Evolutionary conservation across 2,329 filamentous ascomycete species (phyloP).

Genomic region (Magnaporthales sp.): DNA sequence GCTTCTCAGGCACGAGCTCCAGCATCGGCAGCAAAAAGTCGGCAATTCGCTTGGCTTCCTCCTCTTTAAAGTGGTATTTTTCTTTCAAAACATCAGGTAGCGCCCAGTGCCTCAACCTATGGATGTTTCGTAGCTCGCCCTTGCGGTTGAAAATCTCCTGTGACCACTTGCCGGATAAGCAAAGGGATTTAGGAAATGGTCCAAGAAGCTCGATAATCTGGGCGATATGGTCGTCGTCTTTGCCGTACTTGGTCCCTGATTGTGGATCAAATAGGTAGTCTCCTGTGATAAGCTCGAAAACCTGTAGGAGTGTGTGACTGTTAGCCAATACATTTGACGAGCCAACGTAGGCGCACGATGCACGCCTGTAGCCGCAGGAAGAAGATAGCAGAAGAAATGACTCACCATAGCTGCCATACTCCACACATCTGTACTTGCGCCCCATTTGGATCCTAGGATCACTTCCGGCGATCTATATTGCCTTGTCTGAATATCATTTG

Average conservation of each 20-base stretch:
- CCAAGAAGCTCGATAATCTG: slow-evolving; percentile 97
- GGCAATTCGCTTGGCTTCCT: slow-evolving; percentile 69
- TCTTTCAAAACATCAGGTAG: slow-evolving; percentile 86
- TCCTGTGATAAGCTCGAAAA: slow-evolving; percentile 94
- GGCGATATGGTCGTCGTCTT: slow-evolving; percentile 98
- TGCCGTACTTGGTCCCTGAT: slow-evolving; percentile 97
- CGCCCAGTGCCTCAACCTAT: slow-evolving; percentile 91
- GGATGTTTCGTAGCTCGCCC: slow-evolving; percentile 94
- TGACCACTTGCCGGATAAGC: slow-evolving; percentile 89
- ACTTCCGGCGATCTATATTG: slow-evolving; percentile 97
- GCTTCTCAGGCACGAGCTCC: slow-evolving; percentile 75
- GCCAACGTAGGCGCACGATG: neutral
- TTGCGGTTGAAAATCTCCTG: slow-evolving; percentile 99
- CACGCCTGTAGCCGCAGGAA: neutral
- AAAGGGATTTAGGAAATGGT: slow-evolving; percentile 85
- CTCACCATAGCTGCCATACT: slow-evolving; percentile 97
- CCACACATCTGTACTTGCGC: slow-evolving; percentile 98
- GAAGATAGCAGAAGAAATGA: neutral
- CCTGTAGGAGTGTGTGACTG: slow-evolving; percentile 38
- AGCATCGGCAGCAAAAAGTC: slow-evolving; percentile 88
- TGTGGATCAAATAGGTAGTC: slow-evolving; percentile 98
- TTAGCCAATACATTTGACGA: neutral
- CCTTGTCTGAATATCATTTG: slow-evolving; percentile 96
- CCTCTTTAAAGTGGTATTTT: slow-evolving; percentile 88
- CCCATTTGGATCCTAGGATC: slow-evolving; percentile 94